Conservation (phyloP, 169 alveolate genomes). For the Cyclospora cayetanensis region DNA sequence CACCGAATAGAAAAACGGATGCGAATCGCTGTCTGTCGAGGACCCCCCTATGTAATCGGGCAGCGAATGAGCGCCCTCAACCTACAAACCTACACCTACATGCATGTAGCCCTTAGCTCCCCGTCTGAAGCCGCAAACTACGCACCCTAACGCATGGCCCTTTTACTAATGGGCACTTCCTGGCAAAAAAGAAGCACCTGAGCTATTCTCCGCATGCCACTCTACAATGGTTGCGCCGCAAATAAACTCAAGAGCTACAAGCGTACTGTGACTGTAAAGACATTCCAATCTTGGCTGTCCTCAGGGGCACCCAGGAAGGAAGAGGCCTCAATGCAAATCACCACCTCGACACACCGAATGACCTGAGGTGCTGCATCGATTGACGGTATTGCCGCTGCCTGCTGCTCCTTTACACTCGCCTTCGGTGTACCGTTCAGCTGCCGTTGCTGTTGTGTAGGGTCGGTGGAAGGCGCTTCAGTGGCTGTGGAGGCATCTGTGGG, state of each 20-base stretch:
- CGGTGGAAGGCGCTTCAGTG: too few relatives aligned
- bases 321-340: background rate
- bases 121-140: conserved; percentile 1
- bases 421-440: background rate
- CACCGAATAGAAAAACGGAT: background rate
- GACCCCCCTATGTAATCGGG: background rate
- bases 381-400: background rate
- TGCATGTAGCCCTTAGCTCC: background rate
- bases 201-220: too few relatives aligned
- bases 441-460: background rate
- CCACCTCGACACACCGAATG: background rate
- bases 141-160: too few relatives aligned
- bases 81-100: background rate
- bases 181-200: too few relatives aligned
- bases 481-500: background rate
- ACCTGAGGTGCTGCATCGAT: background rate
- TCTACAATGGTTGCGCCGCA: too few relatives aligned
- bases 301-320: conserved; percentile 28
- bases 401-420: background rate
- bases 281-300: conserved; percentile 61
- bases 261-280: conserved; percentile 8
- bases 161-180: too few relatives aligned
- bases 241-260: background rate
- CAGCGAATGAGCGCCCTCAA: background rate
- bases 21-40: background rate